These are phyloP conservation scores for Bocquillonia castaneifolia DNA, from an alignment of 441 rosid genomes.

Conservation along the genomic window DNA sequence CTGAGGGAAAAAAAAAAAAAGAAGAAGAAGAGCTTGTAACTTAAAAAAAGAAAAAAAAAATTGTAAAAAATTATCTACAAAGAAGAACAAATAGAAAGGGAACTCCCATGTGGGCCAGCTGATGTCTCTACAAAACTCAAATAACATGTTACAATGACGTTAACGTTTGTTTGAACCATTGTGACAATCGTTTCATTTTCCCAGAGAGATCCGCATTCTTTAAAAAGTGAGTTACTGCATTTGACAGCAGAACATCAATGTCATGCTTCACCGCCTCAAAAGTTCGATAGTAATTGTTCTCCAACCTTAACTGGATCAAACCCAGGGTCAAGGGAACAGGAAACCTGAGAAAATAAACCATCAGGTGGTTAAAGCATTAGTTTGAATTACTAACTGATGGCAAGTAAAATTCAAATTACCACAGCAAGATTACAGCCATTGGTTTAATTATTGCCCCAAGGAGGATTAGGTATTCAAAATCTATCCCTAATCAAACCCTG, in stretches of 20 bases:
- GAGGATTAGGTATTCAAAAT: too few relatives aligned
- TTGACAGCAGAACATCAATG: conserved; percentile 54
- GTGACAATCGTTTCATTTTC: conserved; percentile 58
- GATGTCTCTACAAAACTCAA: conserved; percentile 16
- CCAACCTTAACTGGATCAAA: conserved; percentile 65
- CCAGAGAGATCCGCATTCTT: conserved; percentile 48
- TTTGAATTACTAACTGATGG: background rate
- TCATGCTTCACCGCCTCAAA: conserved; percentile 78
- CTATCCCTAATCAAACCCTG: too few relatives aligned
- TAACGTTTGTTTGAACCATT: conserved; percentile 45
- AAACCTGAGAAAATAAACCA: conserved; percentile 48
- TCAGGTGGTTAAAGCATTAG: background rate
- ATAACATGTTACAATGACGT: conserved; percentile 42
- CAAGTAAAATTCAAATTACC: background rate
- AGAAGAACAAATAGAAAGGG: background rate
- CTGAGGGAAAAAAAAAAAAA: background rate
- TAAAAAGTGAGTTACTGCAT: conserved; percentile 60
- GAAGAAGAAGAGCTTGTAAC: background rate
- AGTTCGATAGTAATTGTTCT: conserved; percentile 77
- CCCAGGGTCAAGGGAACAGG: conserved; percentile 83
- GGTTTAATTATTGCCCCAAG: too few relatives aligned
- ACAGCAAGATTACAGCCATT: too few relatives aligned
- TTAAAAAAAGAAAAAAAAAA: background rate
- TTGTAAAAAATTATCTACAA: conserved; percentile 25
- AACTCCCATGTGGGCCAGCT: background rate